Evolutionary conservation across 768 basidiomycete species (phyloP).

Genomic region (Serendipita sp.): DNA sequence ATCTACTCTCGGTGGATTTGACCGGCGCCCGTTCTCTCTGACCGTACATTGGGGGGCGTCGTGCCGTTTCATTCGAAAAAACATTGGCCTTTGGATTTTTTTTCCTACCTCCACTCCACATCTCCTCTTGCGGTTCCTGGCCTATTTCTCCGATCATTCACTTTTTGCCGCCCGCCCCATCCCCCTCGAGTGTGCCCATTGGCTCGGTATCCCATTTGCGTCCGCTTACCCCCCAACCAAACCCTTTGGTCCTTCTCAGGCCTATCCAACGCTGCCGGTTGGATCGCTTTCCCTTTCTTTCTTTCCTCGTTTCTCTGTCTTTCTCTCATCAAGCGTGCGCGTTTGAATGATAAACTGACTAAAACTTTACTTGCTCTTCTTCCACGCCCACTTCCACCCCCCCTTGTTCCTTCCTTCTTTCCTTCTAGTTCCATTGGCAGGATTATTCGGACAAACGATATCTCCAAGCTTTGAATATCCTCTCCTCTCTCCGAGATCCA

Average conservation of each 20-base stretch:
- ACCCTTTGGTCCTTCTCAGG: not conserved
- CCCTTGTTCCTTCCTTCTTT: not conserved
- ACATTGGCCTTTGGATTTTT: too few relatives aligned
- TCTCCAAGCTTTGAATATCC: not conserved
- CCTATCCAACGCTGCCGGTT: not conserved
- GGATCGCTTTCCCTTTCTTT: too few relatives aligned
- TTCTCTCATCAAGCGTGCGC: not conserved
- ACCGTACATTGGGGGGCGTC: too few relatives aligned
- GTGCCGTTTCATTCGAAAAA: too few relatives aligned
- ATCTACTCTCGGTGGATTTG: too few relatives aligned
- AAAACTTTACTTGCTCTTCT: not conserved
- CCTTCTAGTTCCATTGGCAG: constrained; percentile 61
- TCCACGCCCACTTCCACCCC: not conserved
- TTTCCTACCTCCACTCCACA: too few relatives aligned
- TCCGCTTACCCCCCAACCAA: constrained; percentile 5
- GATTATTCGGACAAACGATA: constrained; percentile 34
- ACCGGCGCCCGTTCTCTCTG: too few relatives aligned
- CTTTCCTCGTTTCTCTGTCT: not conserved
- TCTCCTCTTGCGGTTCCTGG: too few relatives aligned
- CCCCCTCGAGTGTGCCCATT: too few relatives aligned
- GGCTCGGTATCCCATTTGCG: too few relatives aligned
- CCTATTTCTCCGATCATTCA: too few relatives aligned
- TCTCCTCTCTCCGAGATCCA: not conserved
- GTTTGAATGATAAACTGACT: not conserved
- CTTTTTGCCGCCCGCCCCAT: too few relatives aligned